phyloP scores from a whole-genome alignment of 108 stramenopile genomes.

The Nannochloropsis salina region DNA sequence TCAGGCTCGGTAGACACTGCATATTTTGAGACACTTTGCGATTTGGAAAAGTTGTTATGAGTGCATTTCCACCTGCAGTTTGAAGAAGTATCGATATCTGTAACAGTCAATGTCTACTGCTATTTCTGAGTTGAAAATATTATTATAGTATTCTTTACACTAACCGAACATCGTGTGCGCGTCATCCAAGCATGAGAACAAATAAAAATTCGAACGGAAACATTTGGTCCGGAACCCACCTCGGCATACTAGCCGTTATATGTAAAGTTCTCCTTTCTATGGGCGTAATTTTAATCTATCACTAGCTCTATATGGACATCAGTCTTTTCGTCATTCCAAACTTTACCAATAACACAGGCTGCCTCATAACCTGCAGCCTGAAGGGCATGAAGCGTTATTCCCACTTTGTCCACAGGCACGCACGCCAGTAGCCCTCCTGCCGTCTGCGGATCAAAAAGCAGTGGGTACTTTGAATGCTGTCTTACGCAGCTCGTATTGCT shows the following conservation, averaged over 20 bases:
- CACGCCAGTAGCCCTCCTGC: constrained; percentile 61
- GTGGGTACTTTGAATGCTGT: constrained; percentile 29
- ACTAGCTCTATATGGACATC: not conserved
- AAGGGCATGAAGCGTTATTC: constrained; percentile 33
- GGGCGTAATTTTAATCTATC: not conserved
- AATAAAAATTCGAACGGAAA: too few relatives aligned
- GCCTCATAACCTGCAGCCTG: constrained; percentile 34
- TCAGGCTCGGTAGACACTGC: too few relatives aligned
- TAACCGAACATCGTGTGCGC: too few relatives aligned
- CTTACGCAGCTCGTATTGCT: not conserved
- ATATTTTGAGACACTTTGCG: too few relatives aligned
- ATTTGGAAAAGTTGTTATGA: too few relatives aligned
- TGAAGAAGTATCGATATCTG: too few relatives aligned
- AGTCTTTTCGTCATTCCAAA: not conserved
- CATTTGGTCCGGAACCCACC: too few relatives aligned
- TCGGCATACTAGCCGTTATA: too few relatives aligned
- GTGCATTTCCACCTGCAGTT: too few relatives aligned
- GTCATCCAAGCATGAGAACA: too few relatives aligned
- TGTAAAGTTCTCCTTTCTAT: not conserved
- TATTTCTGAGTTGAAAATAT: not conserved
- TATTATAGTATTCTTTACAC: not conserved
- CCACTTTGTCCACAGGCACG: constrained; percentile 43
- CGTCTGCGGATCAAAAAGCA: constrained; percentile 62
- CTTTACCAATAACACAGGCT: constrained; percentile 35
- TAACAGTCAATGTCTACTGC: too few relatives aligned